A percentile compares a stretch with the other conserved stretches of the same genome.
phyloP scores from a whole-genome alignment of 1,139 yeast genomes.

The Pichia sp. region DNA sequence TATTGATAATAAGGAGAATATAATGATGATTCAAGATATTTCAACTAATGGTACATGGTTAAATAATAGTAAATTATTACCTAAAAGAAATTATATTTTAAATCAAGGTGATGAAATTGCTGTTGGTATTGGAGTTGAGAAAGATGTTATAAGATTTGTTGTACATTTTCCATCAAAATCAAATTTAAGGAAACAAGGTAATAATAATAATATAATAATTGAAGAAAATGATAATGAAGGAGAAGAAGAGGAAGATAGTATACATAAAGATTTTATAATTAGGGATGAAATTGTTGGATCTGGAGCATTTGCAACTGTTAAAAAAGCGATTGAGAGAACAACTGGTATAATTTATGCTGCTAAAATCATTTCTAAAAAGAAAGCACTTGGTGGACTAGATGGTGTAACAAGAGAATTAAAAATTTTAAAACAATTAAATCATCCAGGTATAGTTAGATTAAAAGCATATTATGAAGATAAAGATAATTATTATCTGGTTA shows the following conservation, averaged over 20 bases:
- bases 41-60: slow-evolving; percentile 90
- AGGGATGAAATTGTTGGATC: slow-evolving; percentile 84
- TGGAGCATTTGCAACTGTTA: slow-evolving; percentile 95
- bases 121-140: slow-evolving; percentile 79
- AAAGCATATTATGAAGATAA: slow-evolving; percentile 81
- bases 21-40: slow-evolving; percentile 56
- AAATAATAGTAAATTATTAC: slow-evolving; percentile 65
- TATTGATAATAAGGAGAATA: slow-evolving; percentile 26
- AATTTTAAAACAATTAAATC: slow-evolving; percentile 67
- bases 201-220: slow-evolving; percentile 16
- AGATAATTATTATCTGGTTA: slow-evolving; percentile 74
- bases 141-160: slow-evolving; percentile 69
- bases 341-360: slow-evolving; percentile 87
- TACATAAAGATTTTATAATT: slow-evolving; percentile 67
- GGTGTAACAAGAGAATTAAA: slow-evolving; percentile 84
- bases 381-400: slow-evolving; percentile 69
- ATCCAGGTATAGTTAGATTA: slow-evolving; percentile 75
- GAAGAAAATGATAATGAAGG: not conserved
- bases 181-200: too few species aligned
- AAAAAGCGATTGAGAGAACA: slow-evolving; percentile 76
- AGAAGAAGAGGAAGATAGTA: slow-evolving; percentile 31
- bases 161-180: slow-evolving; percentile 43
- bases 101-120: slow-evolving; percentile 90
- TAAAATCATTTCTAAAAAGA: slow-evolving; percentile 76
- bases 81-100: slow-evolving; percentile 73